Evolutionary conservation across 2,329 filamentous ascomycete genomes (phyloP).

Genomic region (Diaporthe amygdali): DNA sequence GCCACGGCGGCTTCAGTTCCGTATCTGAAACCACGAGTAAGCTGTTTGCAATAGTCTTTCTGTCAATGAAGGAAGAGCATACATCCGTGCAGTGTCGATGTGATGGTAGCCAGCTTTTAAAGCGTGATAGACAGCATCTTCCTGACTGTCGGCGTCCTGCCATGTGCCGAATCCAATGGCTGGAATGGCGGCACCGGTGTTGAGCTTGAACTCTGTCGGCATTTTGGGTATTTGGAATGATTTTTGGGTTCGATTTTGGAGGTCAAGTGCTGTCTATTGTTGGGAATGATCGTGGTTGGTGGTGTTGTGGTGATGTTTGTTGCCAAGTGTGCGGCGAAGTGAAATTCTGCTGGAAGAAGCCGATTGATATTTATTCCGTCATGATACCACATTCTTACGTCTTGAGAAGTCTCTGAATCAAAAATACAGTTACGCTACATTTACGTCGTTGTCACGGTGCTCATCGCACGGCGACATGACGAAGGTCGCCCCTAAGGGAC

Average conservation of each 20-base stretch:
- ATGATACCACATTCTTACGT: no score
- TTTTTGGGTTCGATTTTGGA: no score
- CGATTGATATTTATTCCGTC: no score
- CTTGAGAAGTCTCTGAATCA: no score
- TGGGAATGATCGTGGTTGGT: background rate
- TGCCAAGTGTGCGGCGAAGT: background rate
- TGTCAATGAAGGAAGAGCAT: constrained; percentile 36
- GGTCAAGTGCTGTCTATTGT: no score
- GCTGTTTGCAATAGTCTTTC: background rate
- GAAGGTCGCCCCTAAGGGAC: background rate
- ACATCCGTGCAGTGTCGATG: constrained; percentile 53
- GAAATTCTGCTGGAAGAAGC: background rate
- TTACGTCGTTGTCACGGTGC: background rate
- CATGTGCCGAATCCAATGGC: constrained; percentile 20
- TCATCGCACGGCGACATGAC: background rate
- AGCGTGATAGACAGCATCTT: constrained; percentile 37
- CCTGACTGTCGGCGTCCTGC: constrained; percentile 17
- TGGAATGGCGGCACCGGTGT: constrained; percentile 9
- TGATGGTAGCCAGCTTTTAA: constrained; percentile 57
- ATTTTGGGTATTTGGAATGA: background rate
- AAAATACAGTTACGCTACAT: background rate
- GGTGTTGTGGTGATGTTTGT: background rate
- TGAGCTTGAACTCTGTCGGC: constrained; percentile 13
- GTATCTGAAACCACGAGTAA: constrained; percentile 21
- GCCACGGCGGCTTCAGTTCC: constrained; percentile 33